A percentile compares a stretch with the other conserved stretches of the same genome.
phyloP scores from a whole-genome alignment of 768 basidiomycete genomes.

The Agaricus subrufescens region DNA sequence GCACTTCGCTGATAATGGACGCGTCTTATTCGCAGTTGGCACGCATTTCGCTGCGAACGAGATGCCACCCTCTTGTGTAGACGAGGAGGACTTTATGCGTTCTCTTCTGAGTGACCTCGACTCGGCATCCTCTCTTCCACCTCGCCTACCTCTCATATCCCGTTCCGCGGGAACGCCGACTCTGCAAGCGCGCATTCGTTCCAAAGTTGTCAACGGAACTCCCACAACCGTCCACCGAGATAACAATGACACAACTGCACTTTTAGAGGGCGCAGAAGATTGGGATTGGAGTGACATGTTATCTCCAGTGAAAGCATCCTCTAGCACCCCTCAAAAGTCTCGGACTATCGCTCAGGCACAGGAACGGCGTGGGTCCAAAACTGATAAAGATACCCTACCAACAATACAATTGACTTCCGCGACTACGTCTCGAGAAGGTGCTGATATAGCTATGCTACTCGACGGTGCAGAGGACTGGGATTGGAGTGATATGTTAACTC shows the following conservation, averaged over 20 bases:
- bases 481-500: constrained; percentile 49
- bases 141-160: too few relatives aligned
- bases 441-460: constrained; percentile 47
- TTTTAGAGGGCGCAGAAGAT: too few relatives aligned
- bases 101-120: constrained; percentile 42
- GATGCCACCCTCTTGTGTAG: constrained; percentile 37
- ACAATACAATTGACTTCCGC: constrained; percentile 17
- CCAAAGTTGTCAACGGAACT: too few relatives aligned
- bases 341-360: constrained; percentile 5
- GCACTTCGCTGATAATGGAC: too few relatives aligned
- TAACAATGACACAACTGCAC: too few relatives aligned
- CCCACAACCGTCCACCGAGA: too few relatives aligned
- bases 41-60: too few relatives aligned
- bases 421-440: constrained; percentile 23
- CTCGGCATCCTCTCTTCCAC: constrained; percentile 23
- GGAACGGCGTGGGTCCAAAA: neutral
- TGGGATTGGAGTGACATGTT: too few relatives aligned
- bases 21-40: too few relatives aligned
- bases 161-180: too few relatives aligned
- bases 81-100: constrained; percentile 57
- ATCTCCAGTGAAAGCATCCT: too few relatives aligned
- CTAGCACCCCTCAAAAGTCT: constrained; percentile 4
- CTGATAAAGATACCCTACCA: neutral
- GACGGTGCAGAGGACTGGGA: constrained; percentile 71
- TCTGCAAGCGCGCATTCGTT: too few relatives aligned